Evolutionary conservation across 1,284 basidiomycete genomes (phyloP), one percentile per base, ranked within the genome.

Genomic region (Microbotryum saponariae): DNA sequence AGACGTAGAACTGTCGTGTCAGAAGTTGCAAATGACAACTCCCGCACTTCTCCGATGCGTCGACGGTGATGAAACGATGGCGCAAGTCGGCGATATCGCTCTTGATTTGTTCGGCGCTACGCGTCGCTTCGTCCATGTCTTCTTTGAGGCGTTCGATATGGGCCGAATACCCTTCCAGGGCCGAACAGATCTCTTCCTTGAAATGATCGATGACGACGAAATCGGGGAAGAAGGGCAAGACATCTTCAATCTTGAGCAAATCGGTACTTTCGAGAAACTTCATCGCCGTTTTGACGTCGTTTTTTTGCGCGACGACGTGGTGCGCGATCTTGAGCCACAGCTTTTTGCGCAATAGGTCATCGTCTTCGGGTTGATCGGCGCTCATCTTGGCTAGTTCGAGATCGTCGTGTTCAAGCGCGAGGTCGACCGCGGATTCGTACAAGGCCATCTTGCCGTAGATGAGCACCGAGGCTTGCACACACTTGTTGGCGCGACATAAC

Each of bases 131-230:
- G 72, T 94, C 89, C 96, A 99, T 98, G 72, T 97, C 94, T 53
- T 78, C 82, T 77, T 94, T 96, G 65, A 99, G 82, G 50, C 80
- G 79, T 66, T 94, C 91, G 61, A 98, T 98, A 70, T 91, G 88
- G 9, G 86, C 82, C 45, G 91, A 90, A 74, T 98, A 98, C 5
- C 88, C 87, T 75, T 98, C 96, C 63, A 99, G 79, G 0, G 96
- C 96, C 61, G 86, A 85, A 67, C 94, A 96, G 69, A 98, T 98
- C 77, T 98, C 93, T 70, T 94, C 89, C 76, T 98, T 98, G 82
- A 98, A 98, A 74, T 97, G 93, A 75, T 98, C 96, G 70, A 99
- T 97, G 66, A 98, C 91, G 16, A 94, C 91, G 76, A 99, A 99
- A 77, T 98, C 94, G 3, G 96, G 94, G 84, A 99, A 98, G 84